These are phyloP conservation scores for Fusarium tuaranense DNA, from an alignment of 2,329 filamentous ascomycete species.

Conservation along the genomic window DNA sequence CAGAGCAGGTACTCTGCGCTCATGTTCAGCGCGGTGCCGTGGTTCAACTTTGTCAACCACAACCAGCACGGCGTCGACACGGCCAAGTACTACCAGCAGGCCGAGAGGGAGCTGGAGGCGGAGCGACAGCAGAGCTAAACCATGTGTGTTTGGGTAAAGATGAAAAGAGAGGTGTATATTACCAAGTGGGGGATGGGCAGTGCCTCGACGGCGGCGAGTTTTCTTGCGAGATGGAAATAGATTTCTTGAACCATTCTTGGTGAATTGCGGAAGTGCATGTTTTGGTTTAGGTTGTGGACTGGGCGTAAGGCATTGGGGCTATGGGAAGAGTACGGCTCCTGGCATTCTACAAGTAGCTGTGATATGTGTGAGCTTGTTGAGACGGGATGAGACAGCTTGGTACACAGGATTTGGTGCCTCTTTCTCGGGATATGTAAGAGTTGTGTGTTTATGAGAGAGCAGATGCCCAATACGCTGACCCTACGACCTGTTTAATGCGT, in stretches of 20 bases:
- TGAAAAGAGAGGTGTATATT: conserved; percentile 44
- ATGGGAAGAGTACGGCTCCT: neutral
- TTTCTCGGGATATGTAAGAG: neutral
- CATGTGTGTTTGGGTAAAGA: neutral
- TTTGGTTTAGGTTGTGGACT: neutral
- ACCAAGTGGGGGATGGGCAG: conserved; percentile 29
- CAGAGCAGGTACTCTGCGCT: conserved; percentile 93
- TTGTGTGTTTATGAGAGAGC: neutral
- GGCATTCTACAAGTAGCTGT: neutral
- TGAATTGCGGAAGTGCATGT: neutral
- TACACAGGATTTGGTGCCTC: neutral
- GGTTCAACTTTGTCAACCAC: conserved; percentile 99
- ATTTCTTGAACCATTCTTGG: conserved; percentile 28
- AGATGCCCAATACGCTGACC: neutral
- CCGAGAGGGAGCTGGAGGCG: conserved; percentile 91
- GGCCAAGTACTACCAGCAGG: conserved; percentile 97
- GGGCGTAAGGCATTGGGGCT: neutral
- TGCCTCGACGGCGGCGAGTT: conserved; percentile 37
- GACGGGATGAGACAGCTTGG: neutral
- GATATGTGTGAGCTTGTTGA: neutral
- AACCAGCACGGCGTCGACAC: conserved; percentile 96
- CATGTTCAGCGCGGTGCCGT: conserved; percentile 87
- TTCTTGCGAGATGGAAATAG: conserved; percentile 41
- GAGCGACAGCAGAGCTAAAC: conserved; percentile 59
- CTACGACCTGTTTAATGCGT: neutral